Evolutionary conservation across 345 rosid species (phyloP).

Genomic region (Brassica juncea): DNA sequence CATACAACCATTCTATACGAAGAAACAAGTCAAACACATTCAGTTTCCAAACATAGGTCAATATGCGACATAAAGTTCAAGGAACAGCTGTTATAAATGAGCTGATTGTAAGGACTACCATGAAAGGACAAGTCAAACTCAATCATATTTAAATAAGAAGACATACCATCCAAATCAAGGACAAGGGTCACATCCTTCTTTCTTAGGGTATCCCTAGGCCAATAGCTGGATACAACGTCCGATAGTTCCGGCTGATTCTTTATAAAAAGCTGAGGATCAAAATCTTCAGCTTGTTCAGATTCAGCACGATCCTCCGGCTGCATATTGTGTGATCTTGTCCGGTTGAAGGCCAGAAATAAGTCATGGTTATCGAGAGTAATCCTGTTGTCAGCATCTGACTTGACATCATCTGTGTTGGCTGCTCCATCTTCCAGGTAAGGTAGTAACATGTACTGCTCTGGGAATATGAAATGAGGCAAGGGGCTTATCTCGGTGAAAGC

Average conservation of each 20-base stretch:
- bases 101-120: neutral
- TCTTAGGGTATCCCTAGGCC: slow-evolving; percentile 53
- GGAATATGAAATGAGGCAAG: slow-evolving; percentile 62
- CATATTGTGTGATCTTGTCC: slow-evolving; percentile 52
- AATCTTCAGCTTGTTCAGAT: slow-evolving; percentile 58
- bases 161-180: slow-evolving; percentile 95
- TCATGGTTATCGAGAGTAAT: slow-evolving; percentile 48
- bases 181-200: slow-evolving; percentile 73
- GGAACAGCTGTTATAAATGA: neutral
- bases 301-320: slow-evolving; percentile 57
- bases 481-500: slow-evolving; percentile 38
- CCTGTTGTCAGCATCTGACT: slow-evolving; percentile 50
- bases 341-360: slow-evolving; percentile 63
- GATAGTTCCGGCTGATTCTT: slow-evolving; percentile 83
- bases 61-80: neutral
- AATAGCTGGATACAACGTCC: slow-evolving; percentile 62
- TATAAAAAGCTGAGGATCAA: slow-evolving; percentile 77
- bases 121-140: neutral
- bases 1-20: neutral
- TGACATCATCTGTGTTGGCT: slow-evolving; percentile 45
- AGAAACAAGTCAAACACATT: neutral
- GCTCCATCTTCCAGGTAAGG: slow-evolving; percentile 75
- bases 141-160: neutral
- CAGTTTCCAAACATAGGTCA: neutral
- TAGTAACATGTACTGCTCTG: slow-evolving; percentile 72